Base-by-base conservation (phyloP, 225 moss, liverwort and hornwort genomes). In the Anthoceros angustus region DNA sequence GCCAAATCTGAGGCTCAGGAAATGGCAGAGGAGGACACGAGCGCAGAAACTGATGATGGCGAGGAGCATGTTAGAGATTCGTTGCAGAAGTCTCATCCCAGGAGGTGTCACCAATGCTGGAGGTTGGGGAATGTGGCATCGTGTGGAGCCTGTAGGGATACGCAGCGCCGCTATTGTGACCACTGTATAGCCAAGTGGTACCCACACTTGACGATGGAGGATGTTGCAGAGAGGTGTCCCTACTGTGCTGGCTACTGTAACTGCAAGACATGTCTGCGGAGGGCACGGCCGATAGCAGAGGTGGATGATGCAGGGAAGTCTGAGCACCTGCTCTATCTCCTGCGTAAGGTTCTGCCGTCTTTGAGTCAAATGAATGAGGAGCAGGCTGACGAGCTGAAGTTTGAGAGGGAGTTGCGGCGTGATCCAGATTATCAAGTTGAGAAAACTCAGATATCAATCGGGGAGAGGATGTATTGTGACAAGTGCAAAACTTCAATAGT, bases 401-500 rank as follows among this genome's bases (percentile, higher is more conserved):
- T 82, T 5, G 84, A 85, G 74, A 70, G 82, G 64, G 64, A 66
- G 23, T 71, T 76, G 42, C 77, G 49, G 79, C 79, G 84, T 82
- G 72, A 25, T 41, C 12, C 18, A 8, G 23, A 20, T 63, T 63
- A 62, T 0, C 40, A 24, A 18, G 66, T 66, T 2, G 23, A 41
- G 23, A 66, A 10, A 15, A 40, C 41, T 11, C 24, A 0, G 3
- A 16, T 66, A 14, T 41, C 24, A 40, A 15, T 42, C 10, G 11
- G 23, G 14, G 66, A 40, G 23, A 21, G 61, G 50, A 32, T 42
- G 39, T 66, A 64, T 84, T 84, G 86, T 77, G 75, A 86, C 68
- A 84, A 84, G 42, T 86, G 86, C 74, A 82, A 81, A 49, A 86
- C 86, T 40, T 86, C 86, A 40, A 86, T 86, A 62, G 84, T 86